Evolutionary conservation across 768 basidiomycete species (phyloP), one percentile per base, ranked within the genome.

Genomic region (Chlorophyllum brunneum): DNA sequence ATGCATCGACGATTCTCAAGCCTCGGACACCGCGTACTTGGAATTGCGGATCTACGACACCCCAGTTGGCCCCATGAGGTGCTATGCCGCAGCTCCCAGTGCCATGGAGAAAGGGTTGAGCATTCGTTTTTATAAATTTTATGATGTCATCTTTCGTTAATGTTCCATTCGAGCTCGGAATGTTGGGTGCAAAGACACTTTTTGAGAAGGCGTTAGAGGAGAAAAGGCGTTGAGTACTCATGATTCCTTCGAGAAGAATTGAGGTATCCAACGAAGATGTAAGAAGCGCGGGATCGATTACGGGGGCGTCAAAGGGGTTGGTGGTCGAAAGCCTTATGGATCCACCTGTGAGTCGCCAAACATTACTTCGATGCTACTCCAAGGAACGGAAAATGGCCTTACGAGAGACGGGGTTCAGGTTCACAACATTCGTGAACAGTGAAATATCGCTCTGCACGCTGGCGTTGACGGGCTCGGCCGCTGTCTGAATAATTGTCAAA

Each of bases 271-370:
- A 39, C 2, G 45, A 43, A 5, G 50, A 42, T 13, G 48, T 54
- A 37, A 72, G 67, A 26, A 58, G 27, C 18, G 27, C 38, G 1
- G 75, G 73, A 58, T 78, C 69, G 62, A 80, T 75, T 13, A 64
- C 44, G 0, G 79, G 78, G 16, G 60, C 27, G 34, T 66, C 67
- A 60, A 78, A 78, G 15, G 74, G 66, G 52, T 68, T 57, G 18
- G 64, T 70, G 10, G 73, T 71, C 47, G 65, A 70, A 52, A 77
- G 58, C 6, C 57, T 54, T 15, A 64, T 39, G 2, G 63, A 48
- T n/a, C 55, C 57, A n/a, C 57, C 57, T 58, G 24, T 37, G 15
- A n/a, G 23, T n/a, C 22, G 27, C n/a, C 37, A 41, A 38, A 31
- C 13, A 20, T 13, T 13, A 15, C 15, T 38, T 38, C 9, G 16